Evolutionary conservation across 441 rosid species (phyloP).

Genomic region (Adansonia rubrostipa): DNA sequence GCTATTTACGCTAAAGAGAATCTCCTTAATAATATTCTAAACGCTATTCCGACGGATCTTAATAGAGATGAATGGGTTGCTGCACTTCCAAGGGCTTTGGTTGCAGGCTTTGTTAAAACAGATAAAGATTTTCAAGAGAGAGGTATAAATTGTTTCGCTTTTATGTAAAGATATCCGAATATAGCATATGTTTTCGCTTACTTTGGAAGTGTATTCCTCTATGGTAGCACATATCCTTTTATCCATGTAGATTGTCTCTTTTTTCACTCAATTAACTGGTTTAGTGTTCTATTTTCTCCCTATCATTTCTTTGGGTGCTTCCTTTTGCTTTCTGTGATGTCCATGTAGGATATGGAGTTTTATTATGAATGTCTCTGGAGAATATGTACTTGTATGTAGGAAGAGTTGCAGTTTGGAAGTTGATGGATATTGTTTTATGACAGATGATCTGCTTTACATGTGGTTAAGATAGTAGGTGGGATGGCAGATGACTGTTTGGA

Average conservation of each 20-base stretch:
- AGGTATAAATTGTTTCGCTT: slow-evolving; percentile 47
- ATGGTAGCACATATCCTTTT: too few species aligned
- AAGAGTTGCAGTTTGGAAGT: not conserved
- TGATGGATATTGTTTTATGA: not conserved
- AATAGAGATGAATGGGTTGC: slow-evolving; percentile 92
- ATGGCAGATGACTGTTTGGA: not conserved
- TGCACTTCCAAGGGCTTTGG: slow-evolving; percentile 95
- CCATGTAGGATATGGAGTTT: not conserved
- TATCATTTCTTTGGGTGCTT: not conserved
- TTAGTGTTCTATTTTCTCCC: not conserved
- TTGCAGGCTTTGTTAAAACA: slow-evolving; percentile 97
- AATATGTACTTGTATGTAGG: not conserved
- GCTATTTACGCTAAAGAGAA: slow-evolving; percentile 96
- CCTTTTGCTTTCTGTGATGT: not conserved
- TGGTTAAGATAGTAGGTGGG: not conserved
- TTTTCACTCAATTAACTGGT: too few species aligned
- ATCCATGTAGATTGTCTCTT: too few species aligned
- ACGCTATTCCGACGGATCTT: slow-evolving; percentile 85
- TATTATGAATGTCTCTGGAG: not conserved
- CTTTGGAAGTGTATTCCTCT: slow-evolving; percentile 7
- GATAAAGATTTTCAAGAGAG: slow-evolving; percentile 91
- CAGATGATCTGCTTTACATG: not conserved
- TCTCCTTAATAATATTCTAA: slow-evolving; percentile 77
- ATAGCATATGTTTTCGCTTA: not conserved
- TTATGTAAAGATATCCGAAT: too few species aligned